phyloP scores from a whole-genome alignment of 768 basidiomycete species.

The Candolleomyces efflorescens region DNA sequence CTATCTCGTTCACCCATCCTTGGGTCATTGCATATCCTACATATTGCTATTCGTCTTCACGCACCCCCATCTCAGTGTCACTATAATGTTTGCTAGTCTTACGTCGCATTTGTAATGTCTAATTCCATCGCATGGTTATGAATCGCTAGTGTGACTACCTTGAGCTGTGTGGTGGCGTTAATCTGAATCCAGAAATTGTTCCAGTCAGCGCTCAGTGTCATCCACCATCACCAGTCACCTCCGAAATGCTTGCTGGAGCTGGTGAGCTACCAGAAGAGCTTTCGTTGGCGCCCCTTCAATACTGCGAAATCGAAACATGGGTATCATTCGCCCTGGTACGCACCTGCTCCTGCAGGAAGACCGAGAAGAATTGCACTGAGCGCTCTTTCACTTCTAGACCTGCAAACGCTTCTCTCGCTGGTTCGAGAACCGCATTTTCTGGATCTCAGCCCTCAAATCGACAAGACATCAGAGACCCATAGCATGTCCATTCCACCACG shows the following conservation, averaged over 20 bases:
- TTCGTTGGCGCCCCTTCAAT: slow-evolving; percentile 17
- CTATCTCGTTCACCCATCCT: slow-evolving; percentile 21
- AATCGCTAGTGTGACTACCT: neutral
- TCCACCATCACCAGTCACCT: neutral
- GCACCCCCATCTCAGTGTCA: slow-evolving; percentile 19
- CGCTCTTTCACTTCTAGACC: slow-evolving; percentile 11
- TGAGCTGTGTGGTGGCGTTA: too few relatives aligned
- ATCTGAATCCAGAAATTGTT: too few relatives aligned
- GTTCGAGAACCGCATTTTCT: slow-evolving; percentile 21
- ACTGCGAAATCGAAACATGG: slow-evolving; percentile 17
- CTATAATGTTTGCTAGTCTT: slow-evolving; percentile 5
- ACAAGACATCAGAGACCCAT: slow-evolving; percentile 22
- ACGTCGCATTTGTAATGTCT: slow-evolving; percentile 9
- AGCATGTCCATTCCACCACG: slow-evolving; percentile 22
- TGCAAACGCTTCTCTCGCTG: slow-evolving; percentile 16
- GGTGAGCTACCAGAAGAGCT: slow-evolving; percentile 19
- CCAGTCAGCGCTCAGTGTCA: too few relatives aligned
- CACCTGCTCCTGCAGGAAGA: neutral
- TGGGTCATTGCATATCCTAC: slow-evolving; percentile 15
- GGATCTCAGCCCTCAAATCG: slow-evolving; percentile 23
- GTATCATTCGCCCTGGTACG: slow-evolving; percentile 19
- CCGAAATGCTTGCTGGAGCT: neutral
- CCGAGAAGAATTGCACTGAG: neutral
- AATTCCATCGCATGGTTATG: slow-evolving; percentile 2
- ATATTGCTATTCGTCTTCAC: slow-evolving; percentile 12